Conservation (phyloP, 768 basidiomycete genomes). For the Mycena alexandri region DNA sequence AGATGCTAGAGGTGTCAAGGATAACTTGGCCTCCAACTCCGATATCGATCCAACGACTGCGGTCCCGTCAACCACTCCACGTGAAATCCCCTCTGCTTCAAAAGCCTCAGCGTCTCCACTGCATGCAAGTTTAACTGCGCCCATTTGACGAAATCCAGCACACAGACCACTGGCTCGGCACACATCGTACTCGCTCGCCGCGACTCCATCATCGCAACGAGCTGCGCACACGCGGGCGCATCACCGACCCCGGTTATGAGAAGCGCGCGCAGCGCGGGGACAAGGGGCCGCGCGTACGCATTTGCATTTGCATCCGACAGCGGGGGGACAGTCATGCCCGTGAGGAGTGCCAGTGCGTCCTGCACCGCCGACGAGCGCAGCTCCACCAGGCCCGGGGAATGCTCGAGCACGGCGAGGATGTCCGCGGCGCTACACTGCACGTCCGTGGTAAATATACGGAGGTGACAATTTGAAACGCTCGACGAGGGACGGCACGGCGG, state of each 20-base stretch:
- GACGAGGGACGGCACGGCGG: constrained; percentile 17
- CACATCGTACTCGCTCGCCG: constrained; percentile 4
- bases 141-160: constrained; percentile 23
- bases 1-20: background rate
- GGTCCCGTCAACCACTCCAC: constrained; percentile 17
- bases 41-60: constrained; percentile 18
- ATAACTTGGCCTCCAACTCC: constrained; percentile 8
- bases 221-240: constrained; percentile 13
- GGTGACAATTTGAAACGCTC: constrained; percentile 8
- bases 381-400: background rate
- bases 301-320: background rate
- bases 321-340: constrained; percentile 1
- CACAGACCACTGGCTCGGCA: background rate
- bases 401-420: constrained; percentile 5
- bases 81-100: background rate
- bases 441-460: constrained; percentile 15
- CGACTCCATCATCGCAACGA: constrained; percentile 12
- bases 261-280: constrained; percentile 2
- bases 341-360: background rate
- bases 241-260: constrained; percentile 11
- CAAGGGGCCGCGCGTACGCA: constrained; percentile 12
- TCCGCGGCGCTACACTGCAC: constrained; percentile 10
- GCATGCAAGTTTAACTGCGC: constrained; percentile 4
- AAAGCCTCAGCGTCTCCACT: background rate
- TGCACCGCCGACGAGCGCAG: constrained; percentile 6